Base-by-base conservation (phyloP, 805 yeast genomes). In the Starmerella scarabaei region DNA sequence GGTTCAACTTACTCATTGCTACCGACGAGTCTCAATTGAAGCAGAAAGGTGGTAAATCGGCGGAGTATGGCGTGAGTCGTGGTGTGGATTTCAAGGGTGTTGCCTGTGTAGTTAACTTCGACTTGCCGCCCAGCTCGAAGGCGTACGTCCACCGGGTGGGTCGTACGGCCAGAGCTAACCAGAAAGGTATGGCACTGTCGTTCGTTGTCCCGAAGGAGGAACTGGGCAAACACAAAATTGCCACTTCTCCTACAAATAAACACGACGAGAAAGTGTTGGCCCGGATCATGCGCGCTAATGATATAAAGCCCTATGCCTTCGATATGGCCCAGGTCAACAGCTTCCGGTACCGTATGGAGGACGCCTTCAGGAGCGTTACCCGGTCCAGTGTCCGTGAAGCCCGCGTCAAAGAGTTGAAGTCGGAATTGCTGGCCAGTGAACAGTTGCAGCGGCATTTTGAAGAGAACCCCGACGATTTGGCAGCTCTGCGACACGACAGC, bases 1-100 rank as follows among this genome's bases (percentile, higher is more conserved):
- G 84, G 7, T 91, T 84, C 65, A 74, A 75, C 52, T 63, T 91
- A 48, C 65, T 91, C 52, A 91, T 91, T 57, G 97, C 98, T 21
- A 91, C 98, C 0, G 98, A 91, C 59, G 96, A 88, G 54, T 72
- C 83, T 18, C 69, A 72, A 45, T 78, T 75, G 19, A 32, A 43
- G 14, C 39, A 48, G 29, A 47, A 48, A 34, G 34, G 42, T 35
- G 39, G 39, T 45, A 50, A 48, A 40, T 48, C 43, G 31, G 26
- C 33, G 17, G 97, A 91, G 53, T 91, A 80, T 56, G 93, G 96
- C 48, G 96, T 86, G 31, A 80, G 95, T 20, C 74, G 98, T 60
- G 98, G 98, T 55, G 93, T 91, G 30, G 98, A 91, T 62, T 91
- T 91, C 68, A 77, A 73, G 53, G 88, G 91, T 53, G 97, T 91